These are phyloP conservation scores for Aspergillus caelatus DNA, from an alignment of 2,329 filamentous ascomycete species.

Conservation along the genomic window DNA sequence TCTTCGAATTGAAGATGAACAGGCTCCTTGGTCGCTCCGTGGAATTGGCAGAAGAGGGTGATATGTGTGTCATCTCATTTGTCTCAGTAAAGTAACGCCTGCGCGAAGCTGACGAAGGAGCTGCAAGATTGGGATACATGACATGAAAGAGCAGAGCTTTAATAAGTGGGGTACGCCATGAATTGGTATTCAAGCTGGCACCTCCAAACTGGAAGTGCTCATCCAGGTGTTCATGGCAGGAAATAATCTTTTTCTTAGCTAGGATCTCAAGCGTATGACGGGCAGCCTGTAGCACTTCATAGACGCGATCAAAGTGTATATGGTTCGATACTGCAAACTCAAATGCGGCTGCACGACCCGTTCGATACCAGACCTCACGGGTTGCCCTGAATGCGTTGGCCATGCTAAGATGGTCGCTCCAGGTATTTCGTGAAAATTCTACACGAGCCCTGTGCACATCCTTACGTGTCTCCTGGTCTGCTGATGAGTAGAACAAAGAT, in stretches of 20 bases:
- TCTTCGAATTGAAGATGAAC: slow-evolving; percentile 8
- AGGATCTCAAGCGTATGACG: slow-evolving; percentile 13
- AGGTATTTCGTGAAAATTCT: slow-evolving; percentile 37
- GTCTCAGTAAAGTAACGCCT: slow-evolving; percentile 26
- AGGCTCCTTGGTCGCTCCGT: slow-evolving; percentile 6
- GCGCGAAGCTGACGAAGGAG: slow-evolving; percentile 20
- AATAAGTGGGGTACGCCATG: slow-evolving; percentile 46
- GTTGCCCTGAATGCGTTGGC: slow-evolving; percentile 50
- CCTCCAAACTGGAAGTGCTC: slow-evolving; percentile 42
- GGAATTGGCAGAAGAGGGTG: slow-evolving; percentile 2
- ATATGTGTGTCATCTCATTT: not conserved
- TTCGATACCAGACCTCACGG: slow-evolving; percentile 31
- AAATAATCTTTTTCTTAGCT: slow-evolving; percentile 2
- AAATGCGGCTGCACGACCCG: slow-evolving; percentile 33
- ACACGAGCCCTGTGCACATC: slow-evolving; percentile 29
- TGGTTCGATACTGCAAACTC: slow-evolving; percentile 28
- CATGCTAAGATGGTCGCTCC: slow-evolving; percentile 51
- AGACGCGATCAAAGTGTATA: slow-evolving; percentile 13
- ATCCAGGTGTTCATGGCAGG: slow-evolving; percentile 20
- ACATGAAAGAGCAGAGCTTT: slow-evolving; percentile 52
- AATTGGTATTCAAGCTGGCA: slow-evolving; percentile 48
- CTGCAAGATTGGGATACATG: slow-evolving; percentile 50
- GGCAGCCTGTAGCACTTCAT: slow-evolving; percentile 2
- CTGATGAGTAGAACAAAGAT: slow-evolving; percentile 36
- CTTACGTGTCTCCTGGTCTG: slow-evolving; percentile 26